These are phyloP conservation scores for Aspergillus sp. DNA, from an alignment of 2,329 filamentous ascomycete species.

Conservation along the genomic window DNA sequence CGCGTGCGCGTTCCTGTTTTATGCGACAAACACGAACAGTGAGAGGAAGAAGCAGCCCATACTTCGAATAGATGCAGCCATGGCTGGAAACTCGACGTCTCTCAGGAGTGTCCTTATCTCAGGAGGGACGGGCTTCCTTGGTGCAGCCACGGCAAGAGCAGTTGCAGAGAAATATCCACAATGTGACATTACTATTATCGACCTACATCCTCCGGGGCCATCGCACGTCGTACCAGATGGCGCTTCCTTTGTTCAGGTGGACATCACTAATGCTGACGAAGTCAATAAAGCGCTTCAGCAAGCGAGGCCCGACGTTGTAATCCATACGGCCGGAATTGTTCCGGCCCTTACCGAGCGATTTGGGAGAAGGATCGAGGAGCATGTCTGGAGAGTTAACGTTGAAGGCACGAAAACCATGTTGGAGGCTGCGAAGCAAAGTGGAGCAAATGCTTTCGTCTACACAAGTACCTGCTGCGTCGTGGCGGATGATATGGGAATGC, in stretches of 20 bases:
- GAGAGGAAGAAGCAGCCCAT: neutral
- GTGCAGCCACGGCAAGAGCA: conserved; percentile 43
- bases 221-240: conserved; percentile 33
- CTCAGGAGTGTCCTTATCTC: conserved; percentile 41
- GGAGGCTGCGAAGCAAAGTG: conserved; percentile 47
- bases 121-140: conserved; percentile 47
- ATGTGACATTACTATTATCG: conserved; percentile 43
- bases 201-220: conserved; percentile 36
- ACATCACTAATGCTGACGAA: conserved; percentile 37
- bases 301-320: conserved; percentile 53
- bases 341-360: conserved; percentile 45
- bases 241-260: conserved; percentile 35
- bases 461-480: conserved; percentile 62
- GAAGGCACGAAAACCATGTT: conserved; percentile 60
- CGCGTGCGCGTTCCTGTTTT: neutral
- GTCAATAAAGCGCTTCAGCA: conserved; percentile 42
- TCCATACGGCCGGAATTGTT: conserved; percentile 59
- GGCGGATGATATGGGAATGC: conserved; percentile 52
- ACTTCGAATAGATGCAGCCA: conserved; percentile 5
- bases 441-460: conserved; percentile 58
- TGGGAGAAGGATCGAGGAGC: conserved; percentile 37
- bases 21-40: neutral
- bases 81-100: conserved; percentile 13
- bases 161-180: conserved; percentile 42
- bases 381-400: conserved; percentile 57